Conservation (phyloP, 1,139 yeast genomes). For the Diutina neorugosa region DNA sequence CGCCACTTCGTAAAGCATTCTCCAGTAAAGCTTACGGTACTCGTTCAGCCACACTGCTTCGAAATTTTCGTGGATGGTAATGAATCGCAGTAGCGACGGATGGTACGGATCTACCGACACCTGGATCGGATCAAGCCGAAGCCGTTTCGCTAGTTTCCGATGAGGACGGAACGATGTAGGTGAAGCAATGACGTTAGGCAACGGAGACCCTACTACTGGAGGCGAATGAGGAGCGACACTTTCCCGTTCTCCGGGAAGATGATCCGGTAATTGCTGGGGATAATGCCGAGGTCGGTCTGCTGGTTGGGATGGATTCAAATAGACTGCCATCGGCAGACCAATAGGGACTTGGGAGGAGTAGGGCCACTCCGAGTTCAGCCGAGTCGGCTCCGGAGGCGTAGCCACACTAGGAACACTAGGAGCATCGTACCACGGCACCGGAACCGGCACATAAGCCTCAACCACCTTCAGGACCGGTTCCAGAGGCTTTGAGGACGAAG, state of each 20-base stretch:
- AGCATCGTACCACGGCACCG: background rate
- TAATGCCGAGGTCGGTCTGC: too few species aligned
- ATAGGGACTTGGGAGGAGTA: too few species aligned
- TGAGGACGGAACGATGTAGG: background rate
- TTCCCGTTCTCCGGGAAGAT: too few species aligned
- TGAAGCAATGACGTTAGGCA: background rate
- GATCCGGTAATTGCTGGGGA: too few species aligned
- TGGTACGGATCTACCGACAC: background rate
- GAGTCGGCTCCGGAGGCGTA: background rate
- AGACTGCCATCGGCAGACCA: too few species aligned
- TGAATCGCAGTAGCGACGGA: background rate
- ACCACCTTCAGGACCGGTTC: background rate
- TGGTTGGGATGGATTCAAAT: too few species aligned
- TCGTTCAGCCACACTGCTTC: background rate
- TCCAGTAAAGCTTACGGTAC: background rate
- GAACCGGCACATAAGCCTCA: background rate
- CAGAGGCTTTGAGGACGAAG: background rate
- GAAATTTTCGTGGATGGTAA: background rate
- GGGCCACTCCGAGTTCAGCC: background rate
- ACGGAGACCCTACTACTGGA: background rate
- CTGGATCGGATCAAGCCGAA: background rate
- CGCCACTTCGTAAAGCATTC: background rate
- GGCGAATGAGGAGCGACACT: background rate
- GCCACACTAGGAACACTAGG: background rate
- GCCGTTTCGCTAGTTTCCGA: background rate